A percentile compares a stretch with the other conserved stretches of the same genome.
Evolutionary conservation across 139 green algal genomes (phyloP).

Genomic region (Chlamydomonas incerta): DNA sequence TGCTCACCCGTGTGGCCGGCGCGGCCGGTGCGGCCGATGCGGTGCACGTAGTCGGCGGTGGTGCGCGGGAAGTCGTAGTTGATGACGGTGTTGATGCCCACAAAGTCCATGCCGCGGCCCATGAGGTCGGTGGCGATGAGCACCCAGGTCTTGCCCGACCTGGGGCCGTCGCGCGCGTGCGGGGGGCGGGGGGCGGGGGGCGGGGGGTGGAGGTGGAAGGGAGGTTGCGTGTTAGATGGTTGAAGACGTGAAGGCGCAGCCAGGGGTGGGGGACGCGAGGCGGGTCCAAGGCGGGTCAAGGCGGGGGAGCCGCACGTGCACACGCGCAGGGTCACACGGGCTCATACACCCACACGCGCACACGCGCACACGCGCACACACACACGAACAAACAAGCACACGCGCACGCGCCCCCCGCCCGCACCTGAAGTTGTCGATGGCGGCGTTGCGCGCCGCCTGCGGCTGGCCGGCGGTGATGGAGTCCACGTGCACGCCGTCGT

Average conservation of each 20-base stretch:
- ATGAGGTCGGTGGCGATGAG: constrained; percentile 97
- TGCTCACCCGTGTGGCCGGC: constrained; percentile 44
- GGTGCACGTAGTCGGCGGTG: constrained; percentile 94
- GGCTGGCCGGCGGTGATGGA: constrained; percentile 85
- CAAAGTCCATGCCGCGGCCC: constrained; percentile 92
- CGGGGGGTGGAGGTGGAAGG: background rate
- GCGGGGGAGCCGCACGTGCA: no score
- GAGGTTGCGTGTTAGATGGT: background rate
- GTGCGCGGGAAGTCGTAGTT: constrained; percentile 96
- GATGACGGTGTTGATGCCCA: constrained; percentile 92
- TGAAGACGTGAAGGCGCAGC: background rate
- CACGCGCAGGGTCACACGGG: no score
- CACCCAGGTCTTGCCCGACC: constrained; percentile 83
- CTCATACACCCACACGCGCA: no score
- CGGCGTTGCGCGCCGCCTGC: constrained; percentile 68
- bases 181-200: background rate
- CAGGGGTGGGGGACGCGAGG: no score
- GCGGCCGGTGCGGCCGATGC: constrained; percentile 86
- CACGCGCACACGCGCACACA: no score
- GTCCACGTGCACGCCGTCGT: constrained; percentile 88
- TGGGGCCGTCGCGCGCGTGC: constrained; percentile 4
- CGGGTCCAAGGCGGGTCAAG: no score
- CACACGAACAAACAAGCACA: no score
- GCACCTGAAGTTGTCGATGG: constrained; percentile 82
- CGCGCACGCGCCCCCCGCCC: no score